Evolutionary conservation across 805 yeast genomes (phyloP).

Genomic region (Nakazawaea peltata): DNA sequence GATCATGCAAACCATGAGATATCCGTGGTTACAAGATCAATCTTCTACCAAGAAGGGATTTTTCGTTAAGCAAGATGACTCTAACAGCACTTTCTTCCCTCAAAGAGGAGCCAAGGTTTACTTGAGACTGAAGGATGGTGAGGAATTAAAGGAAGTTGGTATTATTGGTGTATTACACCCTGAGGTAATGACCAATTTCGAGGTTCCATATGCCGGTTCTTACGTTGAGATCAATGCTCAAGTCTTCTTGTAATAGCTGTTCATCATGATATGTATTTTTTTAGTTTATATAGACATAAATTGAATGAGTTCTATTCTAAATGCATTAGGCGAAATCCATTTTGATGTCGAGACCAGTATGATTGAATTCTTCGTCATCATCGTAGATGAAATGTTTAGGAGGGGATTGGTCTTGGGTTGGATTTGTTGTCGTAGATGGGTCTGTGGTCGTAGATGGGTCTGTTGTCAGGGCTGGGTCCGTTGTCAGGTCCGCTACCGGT

Average conservation of each 20-base stretch:
- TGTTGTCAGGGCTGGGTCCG: too few species aligned
- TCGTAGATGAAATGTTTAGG: conserved; percentile 18
- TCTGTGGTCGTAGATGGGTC: too few species aligned
- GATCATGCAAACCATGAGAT: conserved; percentile 92
- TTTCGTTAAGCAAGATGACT: conserved; percentile 71
- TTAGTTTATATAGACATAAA: conserved; percentile 4
- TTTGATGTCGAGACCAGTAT: conserved; percentile 18
- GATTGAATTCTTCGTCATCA: conserved; percentile 18
- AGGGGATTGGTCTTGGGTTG: neutral
- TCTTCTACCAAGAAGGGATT: conserved; percentile 54
- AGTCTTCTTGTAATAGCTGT: conserved; percentile 53
- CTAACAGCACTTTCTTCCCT: conserved; percentile 78
- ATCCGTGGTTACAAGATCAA: conserved; percentile 64
- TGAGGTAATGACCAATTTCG: conserved; percentile 78
- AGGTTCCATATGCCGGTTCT: conserved; percentile 89
- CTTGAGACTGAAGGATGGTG: conserved; percentile 60
- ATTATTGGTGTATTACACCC: conserved; percentile 94
- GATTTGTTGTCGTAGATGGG: neutral
- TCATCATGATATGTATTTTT: neutral
- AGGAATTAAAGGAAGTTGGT: conserved; percentile 57
- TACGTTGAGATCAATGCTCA: conserved; percentile 86
- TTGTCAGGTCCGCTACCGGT: too few species aligned
- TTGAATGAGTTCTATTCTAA: too few species aligned
- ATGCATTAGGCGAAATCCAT: conserved; percentile 18
- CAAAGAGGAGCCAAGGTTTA: conserved; percentile 92